These are phyloP conservation scores for Backusella psychrophila DNA, from an alignment of 192 early-diverging fungal species.

Conservation along the genomic window DNA sequence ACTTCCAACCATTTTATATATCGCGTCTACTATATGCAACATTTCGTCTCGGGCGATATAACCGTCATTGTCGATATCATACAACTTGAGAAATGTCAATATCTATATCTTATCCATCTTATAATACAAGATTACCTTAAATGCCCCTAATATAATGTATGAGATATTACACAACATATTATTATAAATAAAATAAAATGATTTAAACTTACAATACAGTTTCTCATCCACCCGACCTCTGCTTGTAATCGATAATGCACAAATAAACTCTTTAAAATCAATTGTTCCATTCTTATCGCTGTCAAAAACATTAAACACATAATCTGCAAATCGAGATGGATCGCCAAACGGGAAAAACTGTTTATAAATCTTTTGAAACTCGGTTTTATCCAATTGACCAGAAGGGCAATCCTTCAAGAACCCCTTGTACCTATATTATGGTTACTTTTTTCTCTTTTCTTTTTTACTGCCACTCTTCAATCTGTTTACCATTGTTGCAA, in stretches of 20 bases:
- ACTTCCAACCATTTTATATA: constrained; percentile 92
- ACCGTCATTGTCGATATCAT: constrained; percentile 90
- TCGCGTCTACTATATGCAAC: constrained; percentile 88
- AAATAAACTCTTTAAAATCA: constrained; percentile 91
- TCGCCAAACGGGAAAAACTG: constrained; percentile 98
- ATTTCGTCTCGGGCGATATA: constrained; percentile 88
- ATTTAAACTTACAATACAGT: constrained; percentile 63
- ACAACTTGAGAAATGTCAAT: constrained; percentile 44
- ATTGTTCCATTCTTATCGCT: constrained; percentile 85
- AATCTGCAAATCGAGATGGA: constrained; percentile 83
- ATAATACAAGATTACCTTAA: constrained; percentile 16
- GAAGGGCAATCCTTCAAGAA: constrained; percentile 92
- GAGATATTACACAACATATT: neutral
- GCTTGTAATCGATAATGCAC: constrained; percentile 81
- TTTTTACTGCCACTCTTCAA: neutral
- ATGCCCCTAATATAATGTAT: constrained; percentile 11
- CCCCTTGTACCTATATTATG: constrained; percentile 79
- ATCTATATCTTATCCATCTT: neutral
- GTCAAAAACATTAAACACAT: constrained; percentile 92
- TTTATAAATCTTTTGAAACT: constrained; percentile 94
- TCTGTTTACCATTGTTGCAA: constrained; percentile 82
- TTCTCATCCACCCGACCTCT: constrained; percentile 84
- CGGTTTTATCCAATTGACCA: constrained; percentile 78
- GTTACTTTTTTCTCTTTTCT: neutral
- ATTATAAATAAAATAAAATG: neutral